Percentiles rank a stretch among this genome's conserved stretches.
phyloP scores from a whole-genome alignment of 345 rosid genomes.

The Erucastrum elatum region DNA sequence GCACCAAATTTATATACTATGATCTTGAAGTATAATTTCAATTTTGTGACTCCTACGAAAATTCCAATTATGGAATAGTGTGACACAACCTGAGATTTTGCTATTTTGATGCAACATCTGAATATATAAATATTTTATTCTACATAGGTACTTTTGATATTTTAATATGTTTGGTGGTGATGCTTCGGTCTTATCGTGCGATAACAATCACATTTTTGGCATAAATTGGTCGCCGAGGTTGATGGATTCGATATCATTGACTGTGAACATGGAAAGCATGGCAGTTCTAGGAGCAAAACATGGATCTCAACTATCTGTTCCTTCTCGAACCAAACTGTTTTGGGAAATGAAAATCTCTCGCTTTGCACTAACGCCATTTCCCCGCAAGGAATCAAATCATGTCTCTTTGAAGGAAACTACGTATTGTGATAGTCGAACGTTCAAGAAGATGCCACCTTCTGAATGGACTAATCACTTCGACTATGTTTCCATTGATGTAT shows the following conservation, averaged over 20 bases:
- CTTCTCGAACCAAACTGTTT: not conserved
- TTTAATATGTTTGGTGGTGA: too few relatives aligned
- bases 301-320: not conserved
- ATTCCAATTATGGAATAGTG: too few relatives aligned
- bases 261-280: not conserved
- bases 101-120: too few relatives aligned
- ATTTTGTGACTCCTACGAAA: too few relatives aligned
- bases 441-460: not conserved
- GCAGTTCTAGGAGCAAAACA: not conserved
- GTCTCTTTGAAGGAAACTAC: not conserved
- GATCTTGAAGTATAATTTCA: too few relatives aligned
- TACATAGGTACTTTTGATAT: too few relatives aligned
- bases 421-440: not conserved
- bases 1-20: too few relatives aligned
- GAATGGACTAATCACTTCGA: slow-evolving; percentile 4
- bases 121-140: too few relatives aligned
- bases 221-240: too few relatives aligned
- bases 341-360: not conserved
- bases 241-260: not conserved
- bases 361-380: not conserved
- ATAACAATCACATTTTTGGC: too few relatives aligned
- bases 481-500: not conserved
- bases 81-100: too few relatives aligned
- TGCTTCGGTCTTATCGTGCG: too few relatives aligned
- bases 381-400: not conserved